These are phyloP conservation scores for Allium sativum DNA, from an alignment of 106 monocot genomes.

Conservation along the genomic window DNA sequence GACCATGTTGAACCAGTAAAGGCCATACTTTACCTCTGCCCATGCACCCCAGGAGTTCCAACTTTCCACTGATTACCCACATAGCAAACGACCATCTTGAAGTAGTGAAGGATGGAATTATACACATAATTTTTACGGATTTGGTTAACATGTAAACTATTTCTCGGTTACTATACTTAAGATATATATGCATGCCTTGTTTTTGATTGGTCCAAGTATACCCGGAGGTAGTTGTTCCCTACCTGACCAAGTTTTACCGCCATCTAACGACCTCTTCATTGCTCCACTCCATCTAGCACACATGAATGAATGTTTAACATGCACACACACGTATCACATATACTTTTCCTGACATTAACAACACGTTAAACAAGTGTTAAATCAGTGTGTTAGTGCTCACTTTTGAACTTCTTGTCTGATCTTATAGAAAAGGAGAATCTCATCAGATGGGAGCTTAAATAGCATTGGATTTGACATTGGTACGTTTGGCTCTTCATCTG, in stretches of 20 bases:
- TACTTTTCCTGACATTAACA: too few species aligned
- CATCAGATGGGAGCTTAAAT: constrained; percentile 71
- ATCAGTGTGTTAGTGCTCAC: constrained; percentile 16
- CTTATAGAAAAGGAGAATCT: constrained; percentile 90
- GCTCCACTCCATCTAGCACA: constrained; percentile 60
- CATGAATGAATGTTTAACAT: not conserved
- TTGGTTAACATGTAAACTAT: too few species aligned
- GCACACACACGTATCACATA: not conserved
- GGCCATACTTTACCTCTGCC: constrained; percentile 76
- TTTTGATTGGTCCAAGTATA: constrained; percentile 80
- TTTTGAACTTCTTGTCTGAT: constrained; percentile 89
- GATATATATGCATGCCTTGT: constrained; percentile 30
- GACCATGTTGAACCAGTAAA: too few species aligned
- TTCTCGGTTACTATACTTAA: too few species aligned
- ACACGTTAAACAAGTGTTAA: too few species aligned
- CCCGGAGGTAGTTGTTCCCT: constrained; percentile 89
- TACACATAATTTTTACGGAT: not conserved
- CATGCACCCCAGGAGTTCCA: constrained; percentile 99
- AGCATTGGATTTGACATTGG: constrained; percentile 98
- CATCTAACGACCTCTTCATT: constrained; percentile 69
- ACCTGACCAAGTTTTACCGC: constrained; percentile 63
- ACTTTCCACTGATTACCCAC: constrained; percentile 94
- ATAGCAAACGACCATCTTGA: constrained; percentile 57
- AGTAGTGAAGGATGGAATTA: constrained; percentile 61
- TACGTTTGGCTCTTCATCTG: constrained; percentile 58